phyloP scores from a whole-genome alignment of 257 asterid species.

The Penstemon eatonii region DNA sequence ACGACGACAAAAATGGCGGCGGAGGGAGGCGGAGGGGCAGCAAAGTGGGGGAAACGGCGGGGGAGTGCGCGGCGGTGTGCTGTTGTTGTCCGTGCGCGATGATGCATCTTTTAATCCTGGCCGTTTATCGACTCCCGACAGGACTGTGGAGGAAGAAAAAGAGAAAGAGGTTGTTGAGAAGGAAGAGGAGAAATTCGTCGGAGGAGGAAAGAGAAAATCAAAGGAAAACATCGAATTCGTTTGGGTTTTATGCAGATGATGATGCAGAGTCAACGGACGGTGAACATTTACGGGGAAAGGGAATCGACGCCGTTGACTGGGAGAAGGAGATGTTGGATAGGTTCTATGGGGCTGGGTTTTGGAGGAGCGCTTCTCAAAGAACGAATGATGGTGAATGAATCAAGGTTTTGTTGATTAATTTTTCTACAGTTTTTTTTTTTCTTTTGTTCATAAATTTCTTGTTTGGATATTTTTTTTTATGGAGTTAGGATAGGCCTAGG shows the following conservation, averaged over 20 bases:
- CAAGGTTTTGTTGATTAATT: neutral
- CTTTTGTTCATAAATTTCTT: neutral
- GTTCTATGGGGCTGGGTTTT: slow-evolving; percentile 51
- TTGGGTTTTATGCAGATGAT: slow-evolving; percentile 21
- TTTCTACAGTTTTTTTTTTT: neutral
- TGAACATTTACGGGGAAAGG: slow-evolving; percentile 25
- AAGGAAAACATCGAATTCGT: slow-evolving; percentile 3
- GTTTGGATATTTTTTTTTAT: neutral
- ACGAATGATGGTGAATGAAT: slow-evolving; percentile 18
- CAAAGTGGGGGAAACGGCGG: slow-evolving; percentile 54
- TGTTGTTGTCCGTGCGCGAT: slow-evolving; percentile 57
- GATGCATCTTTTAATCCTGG: slow-evolving; percentile 44
- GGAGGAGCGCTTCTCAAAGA: slow-evolving; percentile 49
- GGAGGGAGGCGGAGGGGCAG: slow-evolving; percentile 33
- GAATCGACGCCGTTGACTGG: slow-evolving; percentile 46
- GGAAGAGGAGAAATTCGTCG: slow-evolving; percentile 28
- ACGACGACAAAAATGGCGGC: neutral
- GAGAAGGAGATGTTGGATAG: slow-evolving; percentile 51
- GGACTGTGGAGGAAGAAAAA: slow-evolving; percentile 49
- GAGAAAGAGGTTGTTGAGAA: slow-evolving; percentile 38
- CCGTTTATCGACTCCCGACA: slow-evolving; percentile 49
- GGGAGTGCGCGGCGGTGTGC: slow-evolving; percentile 58
- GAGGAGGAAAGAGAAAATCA: slow-evolving; percentile 24
- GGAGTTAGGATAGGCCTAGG: neutral
- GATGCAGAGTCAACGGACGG: slow-evolving; percentile 30